These are phyloP conservation scores for Metschnikowia rubicola DNA, from an alignment of 805 yeast species.

Conservation along the genomic window DNA sequence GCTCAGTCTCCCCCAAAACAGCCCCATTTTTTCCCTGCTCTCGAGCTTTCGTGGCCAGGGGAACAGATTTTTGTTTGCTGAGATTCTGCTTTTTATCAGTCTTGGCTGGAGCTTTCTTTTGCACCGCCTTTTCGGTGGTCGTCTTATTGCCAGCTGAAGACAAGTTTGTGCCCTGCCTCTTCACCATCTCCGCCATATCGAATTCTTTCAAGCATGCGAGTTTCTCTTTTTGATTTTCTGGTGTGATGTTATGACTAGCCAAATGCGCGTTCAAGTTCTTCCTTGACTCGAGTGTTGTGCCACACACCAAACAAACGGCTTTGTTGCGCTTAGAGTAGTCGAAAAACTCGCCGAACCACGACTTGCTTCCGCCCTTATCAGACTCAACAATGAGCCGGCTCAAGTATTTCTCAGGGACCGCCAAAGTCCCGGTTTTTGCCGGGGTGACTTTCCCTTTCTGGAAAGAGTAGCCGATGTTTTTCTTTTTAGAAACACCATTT, in stretches of 20 bases:
- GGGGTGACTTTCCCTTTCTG: not conserved
- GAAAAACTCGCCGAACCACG: slow-evolving; percentile 2
- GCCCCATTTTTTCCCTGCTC: too few species aligned
- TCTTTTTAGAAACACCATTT: not conserved
- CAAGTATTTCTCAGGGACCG: slow-evolving; percentile 3
- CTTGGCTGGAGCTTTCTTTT: too few species aligned
- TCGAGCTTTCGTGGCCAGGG: too few species aligned
- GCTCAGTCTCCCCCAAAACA: too few species aligned
- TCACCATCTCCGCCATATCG: slow-evolving; percentile 5
- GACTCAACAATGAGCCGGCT: not conserved
- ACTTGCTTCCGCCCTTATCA: not conserved
- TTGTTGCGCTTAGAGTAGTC: not conserved
- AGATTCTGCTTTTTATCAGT: too few species aligned
- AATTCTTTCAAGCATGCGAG: not conserved
- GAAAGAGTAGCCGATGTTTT: not conserved
- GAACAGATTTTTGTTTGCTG: too few species aligned
- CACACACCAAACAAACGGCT: slow-evolving; percentile 3
- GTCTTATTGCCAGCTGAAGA: too few species aligned
- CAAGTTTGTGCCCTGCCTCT: not conserved
- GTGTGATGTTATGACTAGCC: slow-evolving; percentile 4
- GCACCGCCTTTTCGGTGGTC: too few species aligned
- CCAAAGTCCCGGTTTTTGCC: not conserved
- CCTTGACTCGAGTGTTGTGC: not conserved
- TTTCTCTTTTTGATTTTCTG: not conserved
- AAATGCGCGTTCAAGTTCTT: slow-evolving; percentile 4